Evolutionary conservation across 139 green algal genomes (phyloP).

Genomic region (Dunaliella primolecta): DNA sequence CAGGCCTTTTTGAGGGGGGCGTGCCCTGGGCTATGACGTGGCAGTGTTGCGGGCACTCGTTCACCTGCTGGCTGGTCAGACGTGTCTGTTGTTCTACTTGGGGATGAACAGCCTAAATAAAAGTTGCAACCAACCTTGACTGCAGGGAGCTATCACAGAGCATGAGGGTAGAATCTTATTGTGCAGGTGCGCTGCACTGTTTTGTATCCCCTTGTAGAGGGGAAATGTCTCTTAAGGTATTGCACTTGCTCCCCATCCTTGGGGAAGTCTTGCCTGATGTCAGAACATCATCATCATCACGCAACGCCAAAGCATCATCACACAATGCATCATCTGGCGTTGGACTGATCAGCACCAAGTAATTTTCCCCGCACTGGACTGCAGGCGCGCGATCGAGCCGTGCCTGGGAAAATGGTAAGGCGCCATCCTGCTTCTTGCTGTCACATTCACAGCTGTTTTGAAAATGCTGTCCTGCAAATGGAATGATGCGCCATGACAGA

Average conservation of each 20-base stretch:
- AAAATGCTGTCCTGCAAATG: too few species aligned
- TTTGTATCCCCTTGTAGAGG: neutral
- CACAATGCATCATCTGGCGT: too few species aligned
- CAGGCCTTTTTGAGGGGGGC: too few species aligned
- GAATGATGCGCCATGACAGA: too few species aligned
- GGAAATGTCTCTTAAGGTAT: neutral
- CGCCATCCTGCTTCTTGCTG: neutral
- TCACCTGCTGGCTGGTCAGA: neutral
- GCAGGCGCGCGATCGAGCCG: conserved; percentile 76
- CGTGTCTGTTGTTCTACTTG: neutral
- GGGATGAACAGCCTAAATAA: too few species aligned
- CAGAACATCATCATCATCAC: neutral
- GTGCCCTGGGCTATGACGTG: too few species aligned
- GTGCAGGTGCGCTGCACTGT: conserved; percentile 42
- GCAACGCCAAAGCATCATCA: neutral
- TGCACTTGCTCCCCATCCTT: neutral
- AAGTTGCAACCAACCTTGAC: neutral
- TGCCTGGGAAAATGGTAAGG: conserved; percentile 74
- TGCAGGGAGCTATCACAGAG: conserved; percentile 69
- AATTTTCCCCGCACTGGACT: neutral
- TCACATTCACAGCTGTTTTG: too few species aligned
- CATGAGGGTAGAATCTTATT: conserved; percentile 79
- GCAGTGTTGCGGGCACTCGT: neutral
- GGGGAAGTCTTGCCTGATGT: too few species aligned
- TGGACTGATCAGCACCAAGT: neutral